Percentiles rank a stretch among this genome's conserved stretches.
Evolutionary conservation across 2,329 filamentous ascomycete genomes (phyloP).

Genomic region (Monilinia laxa): DNA sequence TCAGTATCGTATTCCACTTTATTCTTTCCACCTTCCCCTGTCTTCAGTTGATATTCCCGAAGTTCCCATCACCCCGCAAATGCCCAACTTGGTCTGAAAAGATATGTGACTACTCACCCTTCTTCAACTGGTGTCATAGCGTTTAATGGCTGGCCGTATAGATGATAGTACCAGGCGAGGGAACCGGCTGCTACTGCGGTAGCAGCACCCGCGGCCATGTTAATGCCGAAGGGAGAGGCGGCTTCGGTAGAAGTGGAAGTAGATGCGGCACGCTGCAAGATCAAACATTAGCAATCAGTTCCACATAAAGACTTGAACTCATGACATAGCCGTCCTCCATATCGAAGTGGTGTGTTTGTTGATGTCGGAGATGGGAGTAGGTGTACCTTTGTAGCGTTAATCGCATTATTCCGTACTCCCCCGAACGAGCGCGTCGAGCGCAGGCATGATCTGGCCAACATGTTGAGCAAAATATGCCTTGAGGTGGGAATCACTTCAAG

Average conservation of each 20-base stretch:
- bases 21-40: slow-evolving; percentile 24
- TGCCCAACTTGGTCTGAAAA: background rate
- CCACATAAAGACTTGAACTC: background rate
- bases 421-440: slow-evolving; percentile 84
- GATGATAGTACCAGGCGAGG: slow-evolving; percentile 95
- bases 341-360: slow-evolving; percentile 34
- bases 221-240: slow-evolving; percentile 76
- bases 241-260: slow-evolving; percentile 66
- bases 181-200: slow-evolving; percentile 85
- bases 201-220: slow-evolving; percentile 81
- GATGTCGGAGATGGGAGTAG: slow-evolving; percentile 21
- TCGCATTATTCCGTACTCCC: slow-evolving; percentile 70
- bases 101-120: slow-evolving; percentile 66
- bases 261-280: slow-evolving; percentile 59
- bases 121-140: slow-evolving; percentile 94
- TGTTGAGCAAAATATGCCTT: slow-evolving; percentile 52
- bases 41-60: slow-evolving; percentile 5
- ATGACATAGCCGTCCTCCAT: background rate
- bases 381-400: slow-evolving; percentile 74
- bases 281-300: slow-evolving; percentile 44
- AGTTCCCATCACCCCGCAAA: slow-evolving; percentile 3
- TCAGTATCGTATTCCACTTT: slow-evolving; percentile 17
- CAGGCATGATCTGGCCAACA: slow-evolving; percentile 92
- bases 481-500: slow-evolving; percentile 38
- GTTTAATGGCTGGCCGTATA: slow-evolving; percentile 84